A percentile compares a stretch with the other conserved stretches of the same genome.
Evolutionary conservation across 805 yeast species (phyloP).

Genomic region (Yarrowia bubula): DNA sequence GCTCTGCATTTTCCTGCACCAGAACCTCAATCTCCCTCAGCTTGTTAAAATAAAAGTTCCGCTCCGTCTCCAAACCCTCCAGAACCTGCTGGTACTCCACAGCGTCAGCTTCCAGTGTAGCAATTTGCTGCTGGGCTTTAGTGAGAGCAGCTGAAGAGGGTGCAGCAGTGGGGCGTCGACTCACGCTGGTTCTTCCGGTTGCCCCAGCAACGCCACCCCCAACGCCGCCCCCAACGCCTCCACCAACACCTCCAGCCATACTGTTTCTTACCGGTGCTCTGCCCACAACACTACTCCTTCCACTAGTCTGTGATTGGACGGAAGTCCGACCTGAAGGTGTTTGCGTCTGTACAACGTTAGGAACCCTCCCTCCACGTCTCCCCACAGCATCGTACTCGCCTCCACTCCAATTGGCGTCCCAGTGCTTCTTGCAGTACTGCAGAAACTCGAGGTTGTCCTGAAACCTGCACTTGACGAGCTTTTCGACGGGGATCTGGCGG

Average conservation of each 20-base stretch:
- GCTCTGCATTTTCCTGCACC: slow-evolving; percentile 60
- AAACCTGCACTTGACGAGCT: slow-evolving; percentile 77
- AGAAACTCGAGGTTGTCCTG: slow-evolving; percentile 93
- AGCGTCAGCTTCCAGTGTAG: slow-evolving; percentile 49
- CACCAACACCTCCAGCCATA: too few relatives aligned
- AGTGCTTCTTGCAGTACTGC: slow-evolving; percentile 84
- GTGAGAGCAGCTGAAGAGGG: slow-evolving; percentile 37
- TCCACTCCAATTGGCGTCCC: slow-evolving; percentile 74
- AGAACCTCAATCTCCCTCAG: slow-evolving; percentile 83
- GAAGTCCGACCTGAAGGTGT: background rate
- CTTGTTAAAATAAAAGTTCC: slow-evolving; percentile 88
- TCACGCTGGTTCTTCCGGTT: background rate
- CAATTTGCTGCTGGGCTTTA: slow-evolving; percentile 46
- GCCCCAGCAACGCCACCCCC: too few relatives aligned
- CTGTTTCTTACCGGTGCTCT: background rate
- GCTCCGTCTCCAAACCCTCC: slow-evolving; percentile 67
- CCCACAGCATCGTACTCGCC: slow-evolving; percentile 67
- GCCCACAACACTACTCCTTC: background rate
- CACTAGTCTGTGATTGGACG: background rate
- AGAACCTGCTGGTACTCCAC: slow-evolving; percentile 58
- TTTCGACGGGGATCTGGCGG: slow-evolving; percentile 75
- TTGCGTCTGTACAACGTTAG: background rate
- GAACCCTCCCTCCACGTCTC: slow-evolving; percentile 47
- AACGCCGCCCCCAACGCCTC: too few relatives aligned
- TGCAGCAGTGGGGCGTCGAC: background rate